Conservation (phyloP, 129 eudicot species). For the Lactuca sativa region DNA sequence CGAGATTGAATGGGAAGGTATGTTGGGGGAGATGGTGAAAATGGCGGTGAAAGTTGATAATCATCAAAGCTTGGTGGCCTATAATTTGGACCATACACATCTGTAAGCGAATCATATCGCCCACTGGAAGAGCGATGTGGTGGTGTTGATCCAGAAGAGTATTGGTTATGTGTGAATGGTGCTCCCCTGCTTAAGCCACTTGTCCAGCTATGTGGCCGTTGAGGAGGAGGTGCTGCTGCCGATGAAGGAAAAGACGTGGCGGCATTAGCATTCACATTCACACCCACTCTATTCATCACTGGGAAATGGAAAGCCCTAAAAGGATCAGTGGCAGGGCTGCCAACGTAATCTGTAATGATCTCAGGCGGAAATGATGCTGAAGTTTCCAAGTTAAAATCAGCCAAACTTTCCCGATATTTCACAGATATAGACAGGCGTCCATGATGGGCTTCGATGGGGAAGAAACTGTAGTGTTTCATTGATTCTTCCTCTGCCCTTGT, state of each 20-base stretch:
- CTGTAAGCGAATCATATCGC: constrained; percentile 54
- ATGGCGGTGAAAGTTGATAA: constrained; percentile 87
- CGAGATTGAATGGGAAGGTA: constrained; percentile 59
- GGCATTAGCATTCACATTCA: not conserved
- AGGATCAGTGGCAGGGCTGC: constrained; percentile 97
- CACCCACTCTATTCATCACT: constrained; percentile 28
- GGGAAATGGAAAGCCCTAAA: constrained; percentile 64
- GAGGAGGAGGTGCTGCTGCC: constrained; percentile 37
- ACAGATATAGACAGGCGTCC: constrained; percentile 81
- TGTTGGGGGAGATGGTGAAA: constrained; percentile 88
- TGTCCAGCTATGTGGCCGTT: constrained; percentile 94
- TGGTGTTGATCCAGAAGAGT: constrained; percentile 45
- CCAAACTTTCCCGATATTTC: constrained; percentile 62
- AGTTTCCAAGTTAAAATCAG: constrained; percentile 72
- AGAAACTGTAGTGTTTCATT: constrained; percentile 72
- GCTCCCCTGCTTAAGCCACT: constrained; percentile 58
- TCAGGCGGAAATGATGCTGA: constrained; percentile 72
- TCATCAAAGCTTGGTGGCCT: constrained; percentile 55
- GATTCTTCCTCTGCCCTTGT: constrained; percentile 66
- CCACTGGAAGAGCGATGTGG: constrained; percentile 48
- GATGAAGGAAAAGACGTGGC: constrained; percentile 41
- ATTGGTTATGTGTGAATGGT: constrained; percentile 44
- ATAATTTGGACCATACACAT: constrained; percentile 46
- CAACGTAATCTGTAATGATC: constrained; percentile 90
- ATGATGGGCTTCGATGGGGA: constrained; percentile 80